These are phyloP conservation scores for Macrophomina pseudophaseolina DNA, from an alignment of 2,329 filamentous ascomycete genomes.

Conservation along the genomic window DNA sequence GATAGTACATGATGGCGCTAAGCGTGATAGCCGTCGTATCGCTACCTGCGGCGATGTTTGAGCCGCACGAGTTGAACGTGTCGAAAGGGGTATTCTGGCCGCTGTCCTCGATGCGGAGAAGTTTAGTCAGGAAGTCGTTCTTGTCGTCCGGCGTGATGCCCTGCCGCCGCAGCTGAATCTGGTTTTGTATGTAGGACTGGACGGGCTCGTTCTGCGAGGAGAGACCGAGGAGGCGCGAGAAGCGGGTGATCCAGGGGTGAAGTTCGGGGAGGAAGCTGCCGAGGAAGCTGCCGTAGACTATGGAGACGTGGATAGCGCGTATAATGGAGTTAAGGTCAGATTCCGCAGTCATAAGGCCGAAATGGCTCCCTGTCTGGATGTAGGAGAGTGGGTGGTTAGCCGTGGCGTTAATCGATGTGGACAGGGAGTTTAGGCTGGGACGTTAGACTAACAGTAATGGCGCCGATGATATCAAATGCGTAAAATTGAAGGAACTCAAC, in stretches of 20 bases:
- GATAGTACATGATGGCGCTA: constrained; percentile 43
- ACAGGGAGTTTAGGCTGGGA: neutral
- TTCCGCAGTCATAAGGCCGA: constrained; percentile 34
- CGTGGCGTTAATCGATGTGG: constrained; percentile 42
- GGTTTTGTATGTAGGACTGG: constrained; percentile 37
- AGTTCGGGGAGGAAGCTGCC: neutral
- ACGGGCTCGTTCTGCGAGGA: neutral
- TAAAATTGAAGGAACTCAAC: constrained; percentile 41
- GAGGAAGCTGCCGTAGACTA: neutral
- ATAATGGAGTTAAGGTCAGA: constrained; percentile 30
- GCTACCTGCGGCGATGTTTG: constrained; percentile 41
- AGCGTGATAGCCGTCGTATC: constrained; percentile 30
- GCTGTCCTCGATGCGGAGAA: constrained; percentile 39
- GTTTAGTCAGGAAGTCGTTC: constrained; percentile 34
- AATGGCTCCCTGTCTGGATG: constrained; percentile 36
- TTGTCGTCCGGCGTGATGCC: constrained; percentile 40
- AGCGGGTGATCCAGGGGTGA: neutral
- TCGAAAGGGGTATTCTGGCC: constrained; percentile 42
- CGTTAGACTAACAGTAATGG: constrained; percentile 29
- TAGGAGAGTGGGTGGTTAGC: constrained; percentile 38
- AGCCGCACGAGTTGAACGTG: constrained; percentile 42
- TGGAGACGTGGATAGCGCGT: neutral
- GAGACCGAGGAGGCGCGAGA: constrained; percentile 35
- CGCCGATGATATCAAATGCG: constrained; percentile 49
- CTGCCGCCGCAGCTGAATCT: constrained; percentile 39